Conservation (phyloP, 1,284 basidiomycete genomes). For the Cystobasidiaceae sp. region DNA sequence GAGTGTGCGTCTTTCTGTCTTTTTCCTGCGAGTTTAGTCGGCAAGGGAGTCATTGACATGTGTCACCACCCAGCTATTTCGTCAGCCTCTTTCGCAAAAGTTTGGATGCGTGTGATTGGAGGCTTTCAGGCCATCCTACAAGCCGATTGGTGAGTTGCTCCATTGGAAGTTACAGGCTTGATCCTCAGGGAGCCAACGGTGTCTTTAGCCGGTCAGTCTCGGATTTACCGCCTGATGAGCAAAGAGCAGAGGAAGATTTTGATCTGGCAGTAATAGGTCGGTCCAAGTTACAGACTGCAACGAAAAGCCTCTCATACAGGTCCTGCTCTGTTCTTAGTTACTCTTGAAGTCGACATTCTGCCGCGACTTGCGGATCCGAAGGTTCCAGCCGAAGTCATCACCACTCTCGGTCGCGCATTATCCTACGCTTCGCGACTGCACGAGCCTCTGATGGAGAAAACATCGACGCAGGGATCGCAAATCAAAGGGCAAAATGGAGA, state of each 20-base stretch:
- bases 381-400: constrained; percentile 68
- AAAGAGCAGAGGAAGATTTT: constrained; percentile 78
- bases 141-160: constrained; percentile 49
- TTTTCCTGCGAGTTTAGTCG: no score
- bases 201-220: constrained; percentile 49
- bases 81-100: neutral
- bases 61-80: neutral
- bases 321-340: constrained; percentile 44
- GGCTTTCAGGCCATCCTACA: constrained; percentile 14
- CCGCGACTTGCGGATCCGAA: constrained; percentile 64
- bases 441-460: constrained; percentile 41
- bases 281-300: neutral
- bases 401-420: constrained; percentile 65
- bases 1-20: no score
- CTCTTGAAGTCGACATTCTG: constrained; percentile 70
- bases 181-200: constrained; percentile 64
- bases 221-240: constrained; percentile 57
- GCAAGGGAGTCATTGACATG: neutral
- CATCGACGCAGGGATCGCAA: neutral
- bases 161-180: constrained; percentile 74
- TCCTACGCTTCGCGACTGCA: constrained; percentile 71
- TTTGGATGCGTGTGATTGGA: constrained; percentile 54
- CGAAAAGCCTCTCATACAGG: neutral
- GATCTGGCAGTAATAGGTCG: constrained; percentile 67
- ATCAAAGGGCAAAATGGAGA: no score